Evolutionary conservation across 352 stramenopile species (phyloP), one percentile per base, ranked within the genome.

Genomic region (Thraustotheca clavata): DNA sequence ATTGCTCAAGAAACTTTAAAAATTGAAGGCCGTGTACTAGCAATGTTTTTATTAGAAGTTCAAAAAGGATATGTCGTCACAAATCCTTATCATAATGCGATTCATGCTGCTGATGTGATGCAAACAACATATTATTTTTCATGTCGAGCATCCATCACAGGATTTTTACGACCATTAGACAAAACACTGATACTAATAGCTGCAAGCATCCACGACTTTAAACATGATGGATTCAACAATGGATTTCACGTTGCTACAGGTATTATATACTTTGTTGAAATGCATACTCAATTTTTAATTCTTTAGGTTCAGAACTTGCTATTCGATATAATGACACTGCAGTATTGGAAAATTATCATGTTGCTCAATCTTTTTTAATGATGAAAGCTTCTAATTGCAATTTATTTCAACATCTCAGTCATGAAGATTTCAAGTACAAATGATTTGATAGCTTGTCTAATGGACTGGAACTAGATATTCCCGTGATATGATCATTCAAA

Each of bases 151-250:
- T 79, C 93, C 39, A 62, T 96, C 9, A 40, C 78, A 46, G 73
- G 80, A 14, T 93, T 88, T 57, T 66, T 96, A 43, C 74, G 84
- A 29, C 84, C 86, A 6, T 69, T 91, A 0, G 83, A 93, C 63
- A 74, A 80, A n/a, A 80, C 75, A 27, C 70, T 91, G 0, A 72
- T 87, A 16, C 70, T 96, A 22, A 73, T 96, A 40, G 78, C 84
- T 2, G 87, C 87, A 3, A 80, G 74, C 3, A 88, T 96, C 46
- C 88, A 96, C 69, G 88, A 96, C 59, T 94, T 93, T 67, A 91
- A 86, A 71, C 88, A 96, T 67, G 85, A 94, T 47, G 88, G 87
- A 7, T 91, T 92, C 57, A 96, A 94, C 71, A 94, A 96, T 67
- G 85, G 79, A 31, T 95, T 96, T 43, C 86, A 95, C 67, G 91